Evolutionary conservation across 208 protist genomes (phyloP), one percentile per base, ranked within the genome.

Genomic region (Trypanosoma avium): DNA sequence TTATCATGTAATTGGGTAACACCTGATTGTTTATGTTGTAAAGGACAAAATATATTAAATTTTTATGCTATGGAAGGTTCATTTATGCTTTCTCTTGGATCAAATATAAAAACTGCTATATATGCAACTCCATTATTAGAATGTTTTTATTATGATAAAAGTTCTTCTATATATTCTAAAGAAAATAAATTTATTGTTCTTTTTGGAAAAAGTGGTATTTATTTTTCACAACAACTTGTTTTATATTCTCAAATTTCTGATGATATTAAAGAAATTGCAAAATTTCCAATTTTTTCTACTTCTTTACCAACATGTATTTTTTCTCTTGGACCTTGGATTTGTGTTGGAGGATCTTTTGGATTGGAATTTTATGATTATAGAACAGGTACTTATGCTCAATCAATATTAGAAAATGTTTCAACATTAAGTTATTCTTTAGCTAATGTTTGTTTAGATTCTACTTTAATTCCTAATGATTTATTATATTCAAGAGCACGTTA

Each of bases 281-380:
- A 40, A 42, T 64, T 71, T 52, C 26, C 65, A 42, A 60, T 63
- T 48, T 71, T 71, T 61, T 7, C 53, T 48, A 27, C 15, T 21
- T 50, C 54, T 50, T 26, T 12, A 15, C 64, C 64, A 19, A 46
- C 21, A 40, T 61, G 30, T 45, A 30, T 70, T 26, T 70, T 53
- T 62, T 70, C 64, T 48, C 19, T 73, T 64, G 67, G 67, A 24
- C 67, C 67, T 17, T 73, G 55, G 58, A 15, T 73, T 59, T 61
- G 48, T 58, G 33, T 73, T 15, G 47, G 56, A 12, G 49, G 67
- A 17, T 33, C n/a, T 4, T 65, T 66, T 58, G 67, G 67, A 6
- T 45, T 73, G 17, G 67, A 73, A 40, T 73, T 73, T 48, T 73
- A 73, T 58, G 67, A 66, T 19, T 48, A 43, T 30, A 53, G 21